These are phyloP conservation scores for Raphidocelis subcapitata DNA, from an alignment of 139 green algal species.

Conservation along the genomic window DNA sequence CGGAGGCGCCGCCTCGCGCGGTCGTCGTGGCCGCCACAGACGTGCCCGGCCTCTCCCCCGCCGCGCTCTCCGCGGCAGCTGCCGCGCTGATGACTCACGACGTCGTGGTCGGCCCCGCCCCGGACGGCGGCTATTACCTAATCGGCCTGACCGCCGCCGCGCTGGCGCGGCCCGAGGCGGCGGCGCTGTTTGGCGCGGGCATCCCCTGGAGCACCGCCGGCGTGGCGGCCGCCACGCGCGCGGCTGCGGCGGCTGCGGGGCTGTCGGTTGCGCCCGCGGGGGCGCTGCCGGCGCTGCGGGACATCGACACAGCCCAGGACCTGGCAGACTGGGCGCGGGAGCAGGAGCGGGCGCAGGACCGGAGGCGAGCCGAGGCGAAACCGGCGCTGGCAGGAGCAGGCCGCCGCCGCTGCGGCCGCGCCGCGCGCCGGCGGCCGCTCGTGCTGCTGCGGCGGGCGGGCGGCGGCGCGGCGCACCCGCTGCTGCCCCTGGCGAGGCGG, in stretches of 20 bases:
- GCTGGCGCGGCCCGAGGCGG: constrained; percentile 4
- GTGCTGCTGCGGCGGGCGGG: too few relatives aligned
- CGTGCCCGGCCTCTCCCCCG: constrained; percentile 55
- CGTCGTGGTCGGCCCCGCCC: constrained; percentile 61
- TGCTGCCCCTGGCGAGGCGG: too few relatives aligned
- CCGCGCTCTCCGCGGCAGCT: constrained; percentile 25
- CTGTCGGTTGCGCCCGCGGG: constrained; percentile 33
- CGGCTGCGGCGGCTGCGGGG: constrained; percentile 15
- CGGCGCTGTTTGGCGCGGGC: constrained; percentile 37
- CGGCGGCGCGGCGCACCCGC: too few relatives aligned
- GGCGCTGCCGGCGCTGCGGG: constrained; percentile 40
- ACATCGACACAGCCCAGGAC: constrained; percentile 57
- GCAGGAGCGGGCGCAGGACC: too few relatives aligned
- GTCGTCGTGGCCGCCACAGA: constrained; percentile 49
- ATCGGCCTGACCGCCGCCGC: constrained; percentile 41
- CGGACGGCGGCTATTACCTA: constrained; percentile 76
- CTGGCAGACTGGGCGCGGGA: constrained; percentile 33
- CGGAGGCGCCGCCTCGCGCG: not conserved
- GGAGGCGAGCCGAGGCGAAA: too few relatives aligned
- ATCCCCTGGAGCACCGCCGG: constrained; percentile 54
- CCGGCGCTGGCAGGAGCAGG: too few relatives aligned
- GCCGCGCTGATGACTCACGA: constrained; percentile 25
- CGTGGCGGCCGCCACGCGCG: constrained; percentile 38
- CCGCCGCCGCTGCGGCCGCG: too few relatives aligned
- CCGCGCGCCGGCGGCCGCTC: too few relatives aligned